Conservation (phyloP, 2,329 filamentous ascomycete genomes). For the Curvularia sp. region DNA sequence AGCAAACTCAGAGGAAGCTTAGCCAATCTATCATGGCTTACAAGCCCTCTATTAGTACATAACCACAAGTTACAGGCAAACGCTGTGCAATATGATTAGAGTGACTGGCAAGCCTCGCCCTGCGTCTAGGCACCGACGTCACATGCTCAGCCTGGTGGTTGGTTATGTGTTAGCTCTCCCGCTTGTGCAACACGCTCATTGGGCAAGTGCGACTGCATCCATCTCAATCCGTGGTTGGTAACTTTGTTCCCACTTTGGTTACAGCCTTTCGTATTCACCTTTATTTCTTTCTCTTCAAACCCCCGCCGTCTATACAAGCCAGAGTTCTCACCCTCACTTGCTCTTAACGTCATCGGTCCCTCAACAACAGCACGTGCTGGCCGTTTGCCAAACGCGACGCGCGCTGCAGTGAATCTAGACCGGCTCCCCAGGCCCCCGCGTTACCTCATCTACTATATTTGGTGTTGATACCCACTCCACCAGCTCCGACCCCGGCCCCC, state of each 20-base stretch:
- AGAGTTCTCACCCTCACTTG: background rate
- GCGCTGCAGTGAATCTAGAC: background rate
- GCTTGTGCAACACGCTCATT: conserved; percentile 10
- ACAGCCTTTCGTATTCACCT: background rate
- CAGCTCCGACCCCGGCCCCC: background rate
- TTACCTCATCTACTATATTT: background rate
- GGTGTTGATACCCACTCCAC: background rate
- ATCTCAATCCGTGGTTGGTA: conserved; percentile 1
- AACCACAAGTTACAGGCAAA: background rate
- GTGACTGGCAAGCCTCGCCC: background rate
- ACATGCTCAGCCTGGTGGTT: background rate
- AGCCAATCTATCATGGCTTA: too few species aligned
- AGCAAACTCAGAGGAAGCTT: background rate
- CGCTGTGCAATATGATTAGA: background rate
- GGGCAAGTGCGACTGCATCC: background rate
- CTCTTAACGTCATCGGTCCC: background rate
- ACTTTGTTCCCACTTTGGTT: background rate
- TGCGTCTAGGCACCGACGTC: conserved; percentile 3
- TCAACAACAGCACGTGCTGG: background rate
- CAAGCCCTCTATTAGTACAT: background rate
- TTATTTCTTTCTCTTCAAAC: background rate
- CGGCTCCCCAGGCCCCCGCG: conserved; percentile 1
- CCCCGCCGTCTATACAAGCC: background rate
- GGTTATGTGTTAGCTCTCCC: background rate
- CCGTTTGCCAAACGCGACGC: background rate